These are phyloP conservation scores for Wickerhamiella lipophila DNA, from an alignment of 805 yeast genomes.

Conservation along the genomic window DNA sequence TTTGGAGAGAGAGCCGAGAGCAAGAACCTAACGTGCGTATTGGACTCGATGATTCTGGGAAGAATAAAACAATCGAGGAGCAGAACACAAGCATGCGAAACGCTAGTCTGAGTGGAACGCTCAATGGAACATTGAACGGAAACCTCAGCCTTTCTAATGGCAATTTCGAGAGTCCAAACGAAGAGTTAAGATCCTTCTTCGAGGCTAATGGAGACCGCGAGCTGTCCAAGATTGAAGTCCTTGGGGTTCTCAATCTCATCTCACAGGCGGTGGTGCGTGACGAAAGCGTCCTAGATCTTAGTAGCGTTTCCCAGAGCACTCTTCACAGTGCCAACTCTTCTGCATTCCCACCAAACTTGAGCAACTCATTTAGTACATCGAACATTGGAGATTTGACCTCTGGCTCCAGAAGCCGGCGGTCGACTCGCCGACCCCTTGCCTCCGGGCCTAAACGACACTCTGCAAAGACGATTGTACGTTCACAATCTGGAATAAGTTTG, in stretches of 20 bases:
- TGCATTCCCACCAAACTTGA: constrained; percentile 4
- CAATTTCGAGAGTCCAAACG: constrained; percentile 34
- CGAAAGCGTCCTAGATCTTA: constrained; percentile 21
- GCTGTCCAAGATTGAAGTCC: constrained; percentile 58
- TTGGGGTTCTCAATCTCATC: constrained; percentile 57
- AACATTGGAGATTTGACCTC: constrained; percentile 6
- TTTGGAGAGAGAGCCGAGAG: constrained; percentile 2
- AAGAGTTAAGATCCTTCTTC: constrained; percentile 52
- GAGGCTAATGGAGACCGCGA: constrained; percentile 54
- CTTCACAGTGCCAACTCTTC: constrained; percentile 2
- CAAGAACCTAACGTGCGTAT: constrained; percentile 1
- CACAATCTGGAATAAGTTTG: constrained; percentile 3
- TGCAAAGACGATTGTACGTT: constrained; percentile 1
- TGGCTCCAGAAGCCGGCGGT: constrained; percentile 4
- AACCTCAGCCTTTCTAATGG: background rate
- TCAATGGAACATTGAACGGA: background rate
- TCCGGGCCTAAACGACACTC: constrained; percentile 7
- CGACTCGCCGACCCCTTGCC: constrained; percentile 5
- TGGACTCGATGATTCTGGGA: background rate
- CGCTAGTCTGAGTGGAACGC: background rate
- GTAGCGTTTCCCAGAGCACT: constrained; percentile 1
- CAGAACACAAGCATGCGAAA: background rate
- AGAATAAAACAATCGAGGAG: background rate
- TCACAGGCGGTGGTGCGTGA: constrained; percentile 27
- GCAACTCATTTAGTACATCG: constrained; percentile 5